Base-by-base conservation (phyloP, 768 basidiomycete species). In the Cyathus striatus region DNA sequence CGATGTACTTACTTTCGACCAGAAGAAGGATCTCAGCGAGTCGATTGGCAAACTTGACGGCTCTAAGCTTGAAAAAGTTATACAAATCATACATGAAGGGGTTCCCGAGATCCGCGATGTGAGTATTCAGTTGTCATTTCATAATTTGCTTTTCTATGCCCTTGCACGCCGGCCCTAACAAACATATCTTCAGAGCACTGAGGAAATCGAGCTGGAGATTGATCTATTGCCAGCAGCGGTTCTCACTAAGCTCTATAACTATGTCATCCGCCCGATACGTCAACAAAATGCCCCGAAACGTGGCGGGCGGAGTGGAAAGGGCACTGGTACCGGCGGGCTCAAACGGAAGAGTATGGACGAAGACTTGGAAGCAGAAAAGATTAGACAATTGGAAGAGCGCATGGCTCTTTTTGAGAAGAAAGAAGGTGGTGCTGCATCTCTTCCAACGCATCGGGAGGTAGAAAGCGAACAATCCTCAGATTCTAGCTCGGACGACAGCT, bases 171-270 rank as follows among this genome's bases (percentile, higher is more conserved):
- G 27, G 16, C 33, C 40, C 52, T 46, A 44, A 46, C 46, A 22
- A 41, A 20, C 33, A 38, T 30, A 22, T 36, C 37, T 46, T 48
- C 69, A 92, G 90, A 92, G 90, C 63, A 88, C 86, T 36, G 92
- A 97, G 64, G 96, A 99, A 69, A 97, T 99, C 56, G 96, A 99
- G 63, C 79, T 99, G 33, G 96, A 99, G 65, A 98, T 99, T 57
- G 96, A 98, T 58, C 70, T 81, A 30, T 72, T 99, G 23, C 94
- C 96, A 38, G 73, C 88, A 5, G 63, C 77, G 23, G 94, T 96
- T 35, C 79, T 97, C 41, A 86, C 87, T 41, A 90, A 91, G 65
- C 76, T 99, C 22, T 99, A 97, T 72, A 94, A 95, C 65, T 92
- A 90, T 57, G 95, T 97, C 51, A 73, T 95, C 44, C 82, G 87